Evolutionary conservation across 345 rosid genomes (phyloP).

Genomic region (Cardamine occulta): DNA sequence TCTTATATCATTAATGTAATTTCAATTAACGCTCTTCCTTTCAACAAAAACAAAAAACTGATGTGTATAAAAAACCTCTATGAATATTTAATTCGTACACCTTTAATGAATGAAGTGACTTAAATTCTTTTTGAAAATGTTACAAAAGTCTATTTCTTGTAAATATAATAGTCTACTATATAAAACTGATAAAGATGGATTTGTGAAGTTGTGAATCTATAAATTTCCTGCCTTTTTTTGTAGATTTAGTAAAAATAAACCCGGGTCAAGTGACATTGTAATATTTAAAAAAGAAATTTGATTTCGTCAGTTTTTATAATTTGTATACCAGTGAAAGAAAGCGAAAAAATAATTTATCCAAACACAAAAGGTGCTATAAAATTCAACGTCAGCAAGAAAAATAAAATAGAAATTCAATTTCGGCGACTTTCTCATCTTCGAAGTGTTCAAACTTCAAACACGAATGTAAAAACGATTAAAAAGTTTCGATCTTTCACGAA

Average conservation of each 20-base stretch:
- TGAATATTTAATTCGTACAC: neutral
- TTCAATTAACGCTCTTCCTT: neutral
- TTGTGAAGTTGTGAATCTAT: neutral
- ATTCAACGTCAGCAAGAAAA: conserved; percentile 13
- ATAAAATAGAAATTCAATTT: conserved; percentile 2
- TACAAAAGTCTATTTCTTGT: neutral
- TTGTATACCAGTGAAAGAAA: neutral
- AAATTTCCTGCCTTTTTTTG: neutral
- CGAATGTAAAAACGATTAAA: conserved; percentile 7
- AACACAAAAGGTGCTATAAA: conserved; percentile 18
- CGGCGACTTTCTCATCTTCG: conserved; percentile 36
- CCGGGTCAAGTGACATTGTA: neutral
- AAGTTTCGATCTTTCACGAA: conserved; percentile 30
- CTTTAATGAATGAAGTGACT: neutral
- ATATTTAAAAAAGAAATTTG: neutral
- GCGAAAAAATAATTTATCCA: conserved; percentile 11
- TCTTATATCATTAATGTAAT: neutral
- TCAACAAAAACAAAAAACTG: conserved; percentile 3
- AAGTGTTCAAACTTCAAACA: conserved; percentile 42
- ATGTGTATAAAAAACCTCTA: neutral
- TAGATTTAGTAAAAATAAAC: neutral
- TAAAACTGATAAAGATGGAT: conserved; percentile 1
- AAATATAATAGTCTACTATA: neutral
- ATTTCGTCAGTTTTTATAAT: neutral
- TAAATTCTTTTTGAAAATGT: neutral